Evolutionary conservation across 164 flowering plant species (phyloP).

Genomic region (Akebia trifoliata): DNA sequence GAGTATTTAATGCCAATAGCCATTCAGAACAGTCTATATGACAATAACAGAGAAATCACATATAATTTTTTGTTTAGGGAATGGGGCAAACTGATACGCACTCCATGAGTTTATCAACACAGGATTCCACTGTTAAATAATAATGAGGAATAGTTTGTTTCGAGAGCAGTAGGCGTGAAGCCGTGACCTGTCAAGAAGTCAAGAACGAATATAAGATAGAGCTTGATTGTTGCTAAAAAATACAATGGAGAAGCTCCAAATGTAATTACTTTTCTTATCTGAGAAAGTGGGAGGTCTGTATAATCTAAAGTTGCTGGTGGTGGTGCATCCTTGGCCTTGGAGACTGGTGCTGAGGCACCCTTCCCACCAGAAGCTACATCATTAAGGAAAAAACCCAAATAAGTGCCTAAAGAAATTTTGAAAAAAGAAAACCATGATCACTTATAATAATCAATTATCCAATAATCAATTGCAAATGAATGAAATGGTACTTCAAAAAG

Average conservation of each 20-base stretch:
- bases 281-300: constrained; percentile 72
- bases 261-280: constrained; percentile 78
- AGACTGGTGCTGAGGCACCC: constrained; percentile 39
- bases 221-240: background rate
- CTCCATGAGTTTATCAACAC: constrained; percentile 92
- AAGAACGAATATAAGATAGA: constrained; percentile 2
- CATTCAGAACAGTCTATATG: background rate
- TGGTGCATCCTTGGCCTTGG: constrained; percentile 36
- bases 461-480: background rate
- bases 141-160: constrained; percentile 98
- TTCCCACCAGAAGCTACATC: constrained; percentile 61
- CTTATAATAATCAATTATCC: background rate
- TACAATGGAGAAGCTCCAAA: background rate
- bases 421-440: background rate
- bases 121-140: constrained; percentile 80
- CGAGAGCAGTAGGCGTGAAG: constrained; percentile 78
- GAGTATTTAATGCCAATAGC: background rate
- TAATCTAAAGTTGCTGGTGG: constrained; percentile 45
- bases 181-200: constrained; percentile 58
- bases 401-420: background rate
- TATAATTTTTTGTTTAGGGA: background rate
- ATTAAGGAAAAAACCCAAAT: background rate
- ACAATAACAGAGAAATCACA: background rate
- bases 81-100: constrained; percentile 27
- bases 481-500: background rate